Conservation (phyloP, 2,329 filamentous ascomycete species). For the Sodiomyces alkalinus region DNA sequence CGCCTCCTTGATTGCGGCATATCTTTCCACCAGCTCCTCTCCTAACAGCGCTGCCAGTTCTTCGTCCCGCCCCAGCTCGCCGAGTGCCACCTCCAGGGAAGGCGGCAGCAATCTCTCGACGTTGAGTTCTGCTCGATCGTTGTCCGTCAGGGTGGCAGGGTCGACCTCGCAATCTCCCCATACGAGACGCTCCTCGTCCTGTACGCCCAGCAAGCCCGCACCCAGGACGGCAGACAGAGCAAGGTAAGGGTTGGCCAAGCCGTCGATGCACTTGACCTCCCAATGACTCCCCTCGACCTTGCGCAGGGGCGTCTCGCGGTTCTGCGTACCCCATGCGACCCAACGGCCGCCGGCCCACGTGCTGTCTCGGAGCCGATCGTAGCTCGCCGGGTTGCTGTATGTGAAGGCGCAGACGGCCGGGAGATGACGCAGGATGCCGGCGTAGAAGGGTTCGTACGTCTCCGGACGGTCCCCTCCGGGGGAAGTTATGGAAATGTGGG, state of each 20-base stretch:
- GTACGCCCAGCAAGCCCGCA: conserved; percentile 42
- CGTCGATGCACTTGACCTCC: conserved; percentile 69
- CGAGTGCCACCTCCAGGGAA: conserved; percentile 38
- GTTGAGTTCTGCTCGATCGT: conserved; percentile 33
- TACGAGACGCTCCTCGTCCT: conserved; percentile 19
- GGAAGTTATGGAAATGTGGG: conserved; percentile 51
- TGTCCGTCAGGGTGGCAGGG: conserved; percentile 31
- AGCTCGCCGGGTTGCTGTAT: conserved; percentile 50
- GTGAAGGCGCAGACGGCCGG: conserved; percentile 53
- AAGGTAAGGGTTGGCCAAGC: conserved; percentile 65
- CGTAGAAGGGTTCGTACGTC: conserved; percentile 53
- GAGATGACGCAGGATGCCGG: conserved; percentile 52
- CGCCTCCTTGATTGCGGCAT: conserved; percentile 40
- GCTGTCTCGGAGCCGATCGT: conserved; percentile 53
- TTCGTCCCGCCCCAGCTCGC: conserved; percentile 30
- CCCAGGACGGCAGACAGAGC: conserved; percentile 45
- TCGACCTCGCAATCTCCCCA: conserved; percentile 40
- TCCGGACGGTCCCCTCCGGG: conserved; percentile 20
- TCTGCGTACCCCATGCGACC: conserved; percentile 70
- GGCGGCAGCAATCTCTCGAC: conserved; percentile 38
- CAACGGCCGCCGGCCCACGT: conserved; percentile 65
- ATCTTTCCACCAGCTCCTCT: conserved; percentile 35
- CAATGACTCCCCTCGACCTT: conserved; percentile 53
- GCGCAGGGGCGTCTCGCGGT: conserved; percentile 60
- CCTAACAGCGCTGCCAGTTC: conserved; percentile 31